phyloP scores from a whole-genome alignment of 768 basidiomycete species.

The Heimioporus sp. region DNA sequence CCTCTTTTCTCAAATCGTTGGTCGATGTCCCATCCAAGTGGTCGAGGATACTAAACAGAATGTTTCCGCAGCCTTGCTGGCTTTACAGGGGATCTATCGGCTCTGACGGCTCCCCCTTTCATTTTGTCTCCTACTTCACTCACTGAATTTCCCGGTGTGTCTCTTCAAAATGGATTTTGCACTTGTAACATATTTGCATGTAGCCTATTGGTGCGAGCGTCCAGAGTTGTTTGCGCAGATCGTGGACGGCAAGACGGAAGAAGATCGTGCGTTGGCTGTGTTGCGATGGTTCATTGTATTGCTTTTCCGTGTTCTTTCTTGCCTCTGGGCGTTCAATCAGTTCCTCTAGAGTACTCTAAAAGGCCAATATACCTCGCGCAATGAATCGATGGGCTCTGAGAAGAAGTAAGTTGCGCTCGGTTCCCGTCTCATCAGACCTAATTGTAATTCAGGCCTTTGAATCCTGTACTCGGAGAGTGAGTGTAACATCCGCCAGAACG shows the following conservation, averaged over 20 bases:
- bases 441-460: conserved; percentile 66
- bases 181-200: conserved; percentile 3
- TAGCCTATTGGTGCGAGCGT: conserved; percentile 97
- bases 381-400: conserved; percentile 95
- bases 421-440: conserved; percentile 5
- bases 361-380: conserved; percentile 92
- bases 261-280: conserved; percentile 77
- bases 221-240: conserved; percentile 88
- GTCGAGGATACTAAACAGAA: conserved; percentile 1
- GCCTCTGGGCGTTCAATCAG: conserved; percentile 2
- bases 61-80: conserved; percentile 62
- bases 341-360: conserved; percentile 76
- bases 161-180: background rate
- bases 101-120: conserved; percentile 84
- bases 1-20: conserved; percentile 87
- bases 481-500: conserved; percentile 27
- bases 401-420: conserved; percentile 69
- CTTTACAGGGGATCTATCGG: conserved; percentile 85
- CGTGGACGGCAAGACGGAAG: conserved; percentile 67
- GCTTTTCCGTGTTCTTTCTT: background rate
- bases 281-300: conserved; percentile 90
- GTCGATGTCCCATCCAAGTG: conserved; percentile 26
- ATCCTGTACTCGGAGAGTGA: conserved; percentile 92
- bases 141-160: conserved; percentile 86
- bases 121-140: conserved; percentile 89